Conservation (phyloP, 768 basidiomycete genomes). For the Psilocybe cyanescens region DNA sequence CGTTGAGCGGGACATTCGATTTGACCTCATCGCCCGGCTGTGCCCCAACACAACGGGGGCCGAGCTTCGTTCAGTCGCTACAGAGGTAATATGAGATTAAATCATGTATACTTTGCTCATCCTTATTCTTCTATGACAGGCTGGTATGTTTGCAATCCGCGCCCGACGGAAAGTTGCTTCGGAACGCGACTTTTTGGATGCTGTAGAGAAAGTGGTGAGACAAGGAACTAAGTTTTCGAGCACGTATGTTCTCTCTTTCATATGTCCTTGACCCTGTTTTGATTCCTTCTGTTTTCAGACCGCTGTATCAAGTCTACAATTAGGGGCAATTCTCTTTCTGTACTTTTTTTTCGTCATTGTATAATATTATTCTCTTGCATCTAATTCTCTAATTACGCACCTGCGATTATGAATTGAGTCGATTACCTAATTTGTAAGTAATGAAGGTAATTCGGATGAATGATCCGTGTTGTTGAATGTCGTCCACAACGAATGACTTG, state of each 20-base stretch:
- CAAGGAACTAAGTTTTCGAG: constrained; percentile 98
- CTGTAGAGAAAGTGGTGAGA: constrained; percentile 97
- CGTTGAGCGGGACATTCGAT: constrained; percentile 95
- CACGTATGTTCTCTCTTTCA: constrained; percentile 65
- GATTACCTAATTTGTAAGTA: background rate
- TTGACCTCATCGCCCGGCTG: constrained; percentile 93
- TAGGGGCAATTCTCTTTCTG: constrained; percentile 41
- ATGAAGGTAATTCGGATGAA: background rate
- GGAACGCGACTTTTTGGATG: constrained; percentile 96
- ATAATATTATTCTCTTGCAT: constrained; percentile 13
- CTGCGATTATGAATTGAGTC: background rate
- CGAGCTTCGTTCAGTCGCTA: constrained; percentile 96
- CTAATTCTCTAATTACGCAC: background rate
- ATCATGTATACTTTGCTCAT: background rate
- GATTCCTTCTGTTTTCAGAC: constrained; percentile 45
- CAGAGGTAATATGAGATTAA: constrained; percentile 65
- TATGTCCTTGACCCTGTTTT: constrained; percentile 10
- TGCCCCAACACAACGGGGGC: constrained; percentile 99
- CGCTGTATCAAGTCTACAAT: constrained; percentile 93
- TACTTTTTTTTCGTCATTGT: constrained; percentile 3
- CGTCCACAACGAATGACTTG: background rate
- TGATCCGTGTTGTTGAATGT: constrained; percentile 4
- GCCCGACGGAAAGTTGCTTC: constrained; percentile 95
- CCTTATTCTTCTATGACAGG: constrained; percentile 47
- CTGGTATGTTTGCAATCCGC: constrained; percentile 99